Conservation (phyloP, 1,139 yeast genomes). For the Zygosaccharomyces sapae region DNA sequence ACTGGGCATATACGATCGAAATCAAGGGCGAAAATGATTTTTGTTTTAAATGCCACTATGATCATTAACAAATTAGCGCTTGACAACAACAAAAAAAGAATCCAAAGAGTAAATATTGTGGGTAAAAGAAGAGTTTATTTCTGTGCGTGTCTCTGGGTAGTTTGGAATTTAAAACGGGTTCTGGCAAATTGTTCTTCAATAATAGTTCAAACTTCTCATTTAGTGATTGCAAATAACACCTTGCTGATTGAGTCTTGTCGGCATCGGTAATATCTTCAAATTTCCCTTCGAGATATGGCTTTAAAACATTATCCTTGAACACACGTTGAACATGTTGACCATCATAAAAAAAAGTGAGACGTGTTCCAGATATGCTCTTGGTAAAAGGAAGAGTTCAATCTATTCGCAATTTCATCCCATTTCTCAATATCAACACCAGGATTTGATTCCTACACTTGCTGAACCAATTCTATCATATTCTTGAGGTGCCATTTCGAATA, state of each 20-base stretch:
- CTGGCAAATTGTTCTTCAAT: neutral
- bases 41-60: neutral
- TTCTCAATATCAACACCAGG: neutral
- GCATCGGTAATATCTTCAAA: neutral
- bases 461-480: neutral
- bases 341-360: neutral
- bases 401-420: slow-evolving; percentile 5
- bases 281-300: neutral
- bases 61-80: neutral
- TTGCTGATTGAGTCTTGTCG: neutral
- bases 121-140: neutral
- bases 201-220: neutral
- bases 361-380: neutral
- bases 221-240: neutral
- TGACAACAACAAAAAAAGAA: neutral
- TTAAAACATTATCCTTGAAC: neutral
- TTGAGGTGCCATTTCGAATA: neutral
- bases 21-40: neutral
- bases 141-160: neutral
- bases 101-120: neutral
- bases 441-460: neutral
- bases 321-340: neutral
- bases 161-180: neutral
- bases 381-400: neutral
- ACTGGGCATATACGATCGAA: neutral